Evolutionary conservation across 1,284 basidiomycete genomes (phyloP).

Genomic region (Puccinia triticina): DNA sequence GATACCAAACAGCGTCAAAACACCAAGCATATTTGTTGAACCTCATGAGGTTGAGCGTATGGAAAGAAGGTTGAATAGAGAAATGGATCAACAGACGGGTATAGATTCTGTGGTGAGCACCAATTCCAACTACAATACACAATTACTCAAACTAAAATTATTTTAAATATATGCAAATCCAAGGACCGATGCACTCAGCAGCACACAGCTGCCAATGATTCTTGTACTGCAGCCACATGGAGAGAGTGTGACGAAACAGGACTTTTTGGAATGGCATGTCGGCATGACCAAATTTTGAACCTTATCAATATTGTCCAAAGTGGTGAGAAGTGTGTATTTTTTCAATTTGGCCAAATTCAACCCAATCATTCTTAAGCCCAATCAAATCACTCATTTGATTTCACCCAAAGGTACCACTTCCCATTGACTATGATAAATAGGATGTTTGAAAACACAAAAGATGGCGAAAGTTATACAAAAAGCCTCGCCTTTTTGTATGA

Average conservation of each 20-base stretch:
- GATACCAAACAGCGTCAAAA: background rate
- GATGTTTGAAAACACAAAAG: background rate
- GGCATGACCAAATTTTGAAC: background rate
- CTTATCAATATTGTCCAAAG: background rate
- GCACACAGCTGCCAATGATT: slow-evolving; percentile 3
- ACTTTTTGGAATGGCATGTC: slow-evolving; percentile 32
- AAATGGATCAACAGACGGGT: background rate
- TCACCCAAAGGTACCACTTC: background rate
- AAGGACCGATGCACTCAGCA: background rate
- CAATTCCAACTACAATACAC: background rate
- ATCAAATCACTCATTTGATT: background rate
- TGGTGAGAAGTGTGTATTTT: slow-evolving; percentile 17
- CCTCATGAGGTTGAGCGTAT: background rate
- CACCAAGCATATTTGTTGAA: background rate
- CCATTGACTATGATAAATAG: background rate
- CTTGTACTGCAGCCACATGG: background rate
- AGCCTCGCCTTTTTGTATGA: slow-evolving; percentile 7
- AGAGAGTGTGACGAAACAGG: slow-evolving; percentile 18
- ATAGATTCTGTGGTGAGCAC: too few species aligned
- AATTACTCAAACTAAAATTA: background rate
- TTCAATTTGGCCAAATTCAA: background rate
- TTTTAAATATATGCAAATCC: too few species aligned
- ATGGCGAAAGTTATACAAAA: background rate
- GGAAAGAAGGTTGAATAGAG: background rate
- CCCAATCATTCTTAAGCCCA: too few species aligned